These are phyloP conservation scores for Boletus subparvulus DNA, from an alignment of 768 basidiomycete genomes.

Conservation along the genomic window DNA sequence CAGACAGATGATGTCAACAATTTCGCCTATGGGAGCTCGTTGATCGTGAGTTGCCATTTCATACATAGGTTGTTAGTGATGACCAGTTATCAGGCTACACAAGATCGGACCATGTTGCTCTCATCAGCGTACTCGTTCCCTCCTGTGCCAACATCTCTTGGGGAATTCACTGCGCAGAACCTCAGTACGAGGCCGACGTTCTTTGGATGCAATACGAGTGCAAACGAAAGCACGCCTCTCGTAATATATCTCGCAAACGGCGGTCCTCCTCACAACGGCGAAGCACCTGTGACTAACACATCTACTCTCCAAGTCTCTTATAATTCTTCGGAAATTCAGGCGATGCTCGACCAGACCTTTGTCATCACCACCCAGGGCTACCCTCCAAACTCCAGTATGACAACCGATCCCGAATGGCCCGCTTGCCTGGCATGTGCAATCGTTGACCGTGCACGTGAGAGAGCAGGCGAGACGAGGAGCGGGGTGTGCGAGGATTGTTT, in stretches of 20 bases:
- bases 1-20: conserved; percentile 17
- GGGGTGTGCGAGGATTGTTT: conserved; percentile 35
- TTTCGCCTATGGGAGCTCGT: conserved; percentile 25
- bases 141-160: conserved; percentile 25
- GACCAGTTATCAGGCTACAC: conserved; percentile 20
- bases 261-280: conserved; percentile 40
- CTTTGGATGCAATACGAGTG: conserved; percentile 42
- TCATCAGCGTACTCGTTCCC: conserved; percentile 36
- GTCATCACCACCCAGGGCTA: conserved; percentile 45
- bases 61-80: background rate
- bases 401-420: conserved; percentile 43
- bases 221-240: conserved; percentile 40
- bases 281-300: conserved; percentile 43
- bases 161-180: conserved; percentile 36
- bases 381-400: conserved; percentile 22
- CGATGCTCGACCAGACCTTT: conserved; percentile 48
- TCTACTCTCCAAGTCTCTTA: conserved; percentile 42
- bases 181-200: conserved; percentile 42
- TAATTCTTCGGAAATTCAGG: conserved; percentile 35
- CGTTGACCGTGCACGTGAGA: conserved; percentile 43
- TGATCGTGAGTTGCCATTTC: conserved; percentile 22
- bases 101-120: conserved; percentile 41
- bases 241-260: conserved; percentile 62
- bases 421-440: conserved; percentile 53
- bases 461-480: conserved; percentile 24